Conservation (phyloP, 1,139 yeast genomes). For the Yamadazyma epiphylla region DNA sequence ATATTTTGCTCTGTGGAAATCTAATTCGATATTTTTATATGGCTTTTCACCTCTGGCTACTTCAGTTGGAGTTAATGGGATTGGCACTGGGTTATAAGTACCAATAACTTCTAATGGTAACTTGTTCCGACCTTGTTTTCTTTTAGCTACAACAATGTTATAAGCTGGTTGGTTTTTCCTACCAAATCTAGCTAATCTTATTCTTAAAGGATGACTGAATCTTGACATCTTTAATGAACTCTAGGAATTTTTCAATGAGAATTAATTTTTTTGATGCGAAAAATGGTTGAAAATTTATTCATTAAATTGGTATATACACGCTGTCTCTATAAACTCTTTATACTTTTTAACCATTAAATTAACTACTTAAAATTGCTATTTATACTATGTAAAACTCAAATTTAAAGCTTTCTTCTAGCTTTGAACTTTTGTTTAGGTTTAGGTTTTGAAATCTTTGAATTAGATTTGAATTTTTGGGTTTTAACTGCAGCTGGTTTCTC, state of each 20-base stretch:
- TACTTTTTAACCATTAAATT: no score
- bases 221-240: no score
- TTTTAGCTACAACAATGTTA: constrained; percentile 86
- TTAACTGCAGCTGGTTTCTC: constrained; percentile 8
- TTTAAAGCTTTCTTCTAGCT: constrained; percentile 54
- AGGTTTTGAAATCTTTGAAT: constrained; percentile 33
- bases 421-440: constrained; percentile 50
- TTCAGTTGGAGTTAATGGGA: constrained; percentile 61
- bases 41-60: constrained; percentile 53
- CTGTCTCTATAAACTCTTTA: no score
- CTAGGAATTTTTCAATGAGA: constrained; percentile 9
- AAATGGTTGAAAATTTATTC: no score
- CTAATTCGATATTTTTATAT: constrained; percentile 74
- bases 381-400: background rate
- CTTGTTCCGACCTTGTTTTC: constrained; percentile 69
- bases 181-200: constrained; percentile 91
- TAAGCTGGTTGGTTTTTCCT: constrained; percentile 83
- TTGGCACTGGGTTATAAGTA: constrained; percentile 83
- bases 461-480: constrained; percentile 12
- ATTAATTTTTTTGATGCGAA: constrained; percentile 9
- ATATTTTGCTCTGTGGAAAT: constrained; percentile 88
- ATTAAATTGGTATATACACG: constrained; percentile 1
- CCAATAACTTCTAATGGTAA: constrained; percentile 95
- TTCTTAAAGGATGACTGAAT: constrained; percentile 37
- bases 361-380: no score